Evolutionary conservation across 1,284 basidiomycete species (phyloP), one percentile per base, ranked within the genome.

Genomic region (Cryptococcus sp.): DNA sequence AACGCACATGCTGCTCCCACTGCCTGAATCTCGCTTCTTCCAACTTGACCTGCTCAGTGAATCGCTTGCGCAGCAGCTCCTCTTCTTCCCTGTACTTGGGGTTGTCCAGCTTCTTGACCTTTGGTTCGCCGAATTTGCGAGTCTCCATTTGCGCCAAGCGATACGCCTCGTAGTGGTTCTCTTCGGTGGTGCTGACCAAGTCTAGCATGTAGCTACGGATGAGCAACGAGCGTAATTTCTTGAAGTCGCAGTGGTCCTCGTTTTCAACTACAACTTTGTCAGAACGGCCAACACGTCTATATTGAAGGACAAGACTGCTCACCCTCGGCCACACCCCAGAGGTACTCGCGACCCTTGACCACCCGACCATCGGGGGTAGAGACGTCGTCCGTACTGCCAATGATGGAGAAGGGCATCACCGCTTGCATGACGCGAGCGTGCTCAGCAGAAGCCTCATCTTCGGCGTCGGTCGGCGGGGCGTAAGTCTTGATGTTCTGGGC

Each of bases 51-150:
- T 99, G 95, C 80, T 99, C 96, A 38, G 95, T 99, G 81, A 99
- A 99, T 62, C 93, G 86, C 84, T 95, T 97, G 72, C 95, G 84
- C 64, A 99, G 85, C 63, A 87, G 84, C 80, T 99, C 95, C 78
- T 99, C 95, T 81, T 99, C 95, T 80, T 99, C 96, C 83, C 95
- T 95, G 87, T 96, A 99, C 82, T 98, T 98, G 71, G 96, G 96
- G 81, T 99, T 99, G 81, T 99, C 95, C 67, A 94, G 84, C 83
- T 97, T 98, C 86, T 93, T 95, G 70, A 96, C 92, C 83, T 98
- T 98, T 68, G 93, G 88, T 81, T 99, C 96, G 68, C 95, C 95
- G 68, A 94, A 96, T 82, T 99, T 99, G 81, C 96, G 88, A 19
- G 95, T 98, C 84, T 99, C 96, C 96, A 99, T 98, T 82, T 99